These are phyloP conservation scores for Tulasnella sp. DNA, from an alignment of 768 basidiomycete genomes.

Conservation along the genomic window DNA sequence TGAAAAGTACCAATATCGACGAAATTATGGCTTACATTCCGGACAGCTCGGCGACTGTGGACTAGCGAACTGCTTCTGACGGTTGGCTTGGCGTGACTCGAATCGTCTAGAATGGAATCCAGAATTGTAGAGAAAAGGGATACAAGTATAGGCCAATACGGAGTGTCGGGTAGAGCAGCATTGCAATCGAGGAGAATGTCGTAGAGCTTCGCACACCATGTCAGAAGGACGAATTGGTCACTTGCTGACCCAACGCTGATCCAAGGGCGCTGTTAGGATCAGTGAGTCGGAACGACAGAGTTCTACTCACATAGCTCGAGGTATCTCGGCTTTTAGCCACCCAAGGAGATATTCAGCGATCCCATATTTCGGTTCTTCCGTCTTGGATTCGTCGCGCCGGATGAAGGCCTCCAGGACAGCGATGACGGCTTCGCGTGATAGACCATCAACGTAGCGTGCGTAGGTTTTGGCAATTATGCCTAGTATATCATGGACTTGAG, in stretches of 20 bases:
- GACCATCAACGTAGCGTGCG: constrained; percentile 68
- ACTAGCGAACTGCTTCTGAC: constrained; percentile 59
- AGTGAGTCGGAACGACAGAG: not conserved
- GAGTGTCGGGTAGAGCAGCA: constrained; percentile 45
- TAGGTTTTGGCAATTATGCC: constrained; percentile 69
- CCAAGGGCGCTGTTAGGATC: constrained; percentile 3
- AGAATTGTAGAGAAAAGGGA: constrained; percentile 57
- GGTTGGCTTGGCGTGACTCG: constrained; percentile 52
- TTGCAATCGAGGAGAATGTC: constrained; percentile 46
- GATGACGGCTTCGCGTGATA: constrained; percentile 69
- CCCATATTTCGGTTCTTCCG: constrained; percentile 49
- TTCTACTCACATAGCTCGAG: constrained; percentile 48
- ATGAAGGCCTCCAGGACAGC: constrained; percentile 61
- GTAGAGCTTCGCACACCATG: constrained; percentile 67
- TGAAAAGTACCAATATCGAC: not conserved
- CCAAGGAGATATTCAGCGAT: constrained; percentile 62
- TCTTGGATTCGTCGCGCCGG: constrained; percentile 50
- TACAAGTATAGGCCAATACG: constrained; percentile 51
- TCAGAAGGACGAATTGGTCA: constrained; percentile 64
- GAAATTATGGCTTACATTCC: constrained; percentile 33
- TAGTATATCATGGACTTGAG: constrained; percentile 66
- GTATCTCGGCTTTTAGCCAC: constrained; percentile 69
- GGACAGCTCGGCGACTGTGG: constrained; percentile 59
- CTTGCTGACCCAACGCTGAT: constrained; percentile 44
- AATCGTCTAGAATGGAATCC: constrained; percentile 53